Evolutionary conservation across 768 basidiomycete genomes (phyloP).

Genomic region (Phylloporus rhodoxanthus): DNA sequence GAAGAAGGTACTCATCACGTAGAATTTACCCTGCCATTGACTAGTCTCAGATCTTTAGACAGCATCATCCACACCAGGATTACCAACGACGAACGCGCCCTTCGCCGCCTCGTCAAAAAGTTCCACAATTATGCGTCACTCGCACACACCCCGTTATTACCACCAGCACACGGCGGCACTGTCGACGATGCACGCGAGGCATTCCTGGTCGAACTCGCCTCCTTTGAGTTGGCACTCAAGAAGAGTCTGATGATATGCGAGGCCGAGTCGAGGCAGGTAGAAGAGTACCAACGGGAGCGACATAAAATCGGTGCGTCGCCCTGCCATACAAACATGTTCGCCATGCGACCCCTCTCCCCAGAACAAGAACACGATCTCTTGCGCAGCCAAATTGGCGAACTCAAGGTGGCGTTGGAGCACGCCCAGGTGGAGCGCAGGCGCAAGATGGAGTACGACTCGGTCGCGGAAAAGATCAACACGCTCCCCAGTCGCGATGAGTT

Average conservation of each 20-base stretch:
- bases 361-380: slow-evolving; percentile 68
- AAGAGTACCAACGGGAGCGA: slow-evolving; percentile 73
- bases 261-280: slow-evolving; percentile 79
- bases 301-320: slow-evolving; percentile 58
- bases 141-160: slow-evolving; percentile 44
- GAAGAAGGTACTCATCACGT: slow-evolving; percentile 46
- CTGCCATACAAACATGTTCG: neutral
- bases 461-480: slow-evolving; percentile 78
- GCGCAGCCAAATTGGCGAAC: slow-evolving; percentile 65
- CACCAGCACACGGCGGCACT: slow-evolving; percentile 22
- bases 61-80: slow-evolving; percentile 76
- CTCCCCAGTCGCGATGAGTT: slow-evolving; percentile 73
- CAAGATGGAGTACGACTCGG: slow-evolving; percentile 83
- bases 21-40: slow-evolving; percentile 7
- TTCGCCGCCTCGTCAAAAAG: slow-evolving; percentile 75
- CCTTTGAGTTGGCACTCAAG: slow-evolving; percentile 68
- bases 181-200: slow-evolving; percentile 73
- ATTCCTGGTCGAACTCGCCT: slow-evolving; percentile 70
- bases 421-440: slow-evolving; percentile 68
- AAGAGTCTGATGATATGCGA: slow-evolving; percentile 82
- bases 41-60: slow-evolving; percentile 44
- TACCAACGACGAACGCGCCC: slow-evolving; percentile 73
- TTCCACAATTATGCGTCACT: slow-evolving; percentile 68
- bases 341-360: slow-evolving; percentile 21
- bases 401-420: slow-evolving; percentile 71